Base-by-base conservation (phyloP, 2,329 filamentous ascomycete genomes). In the Pseudogymnoascus sp. region DNA sequence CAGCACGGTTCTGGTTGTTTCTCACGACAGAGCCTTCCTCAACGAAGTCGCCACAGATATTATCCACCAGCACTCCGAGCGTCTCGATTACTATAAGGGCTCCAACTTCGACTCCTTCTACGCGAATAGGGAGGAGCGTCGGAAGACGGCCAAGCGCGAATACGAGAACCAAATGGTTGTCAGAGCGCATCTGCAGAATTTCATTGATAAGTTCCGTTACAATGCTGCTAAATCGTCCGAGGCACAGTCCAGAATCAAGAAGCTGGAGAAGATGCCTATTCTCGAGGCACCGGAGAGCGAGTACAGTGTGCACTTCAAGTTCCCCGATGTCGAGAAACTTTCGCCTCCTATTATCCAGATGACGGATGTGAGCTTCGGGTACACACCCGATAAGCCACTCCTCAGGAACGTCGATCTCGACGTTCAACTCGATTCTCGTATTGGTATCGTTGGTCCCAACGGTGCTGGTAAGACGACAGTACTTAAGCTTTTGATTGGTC, bases 21-120 rank as follows among this genome's bases (percentile, higher is more conserved):
- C 91, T 75, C 94, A 99, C 89, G 94, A 99, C 84, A 86, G 94
- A 82, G 92, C 94, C 1, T 99, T 99, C 83, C 82, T 99, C 69
- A 97, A 99, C 79, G 94, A 99, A 77, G 88, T 99, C 30, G 94
- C 94, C n/a, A 97, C 93, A 6, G 94, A 99, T 75, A 99, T 99
- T 70, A 92, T 99, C 63, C 93, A 99, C 74, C 94, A 99, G 73
- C 94, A 99, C 76, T 97, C 93, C 0, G 90, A 97, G 74, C 86
- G 94, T 63, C 84, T 99, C 61, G 94, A 99, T 78, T 99, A 99
- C 84, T 99, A 99, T 83, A 92, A 95, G 72, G 89, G 94, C 61
- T 91, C 92, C 71, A 97, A 97, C 78, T 99, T 97, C 69, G 90
- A 96, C 71, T 89, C 90, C 38, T 97, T 97, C 81, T 99, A 99